Evolutionary conservation across 495 filamentous ascomycete species (phyloP).

Genomic region (Lasiosphaeris hirsuta): DNA sequence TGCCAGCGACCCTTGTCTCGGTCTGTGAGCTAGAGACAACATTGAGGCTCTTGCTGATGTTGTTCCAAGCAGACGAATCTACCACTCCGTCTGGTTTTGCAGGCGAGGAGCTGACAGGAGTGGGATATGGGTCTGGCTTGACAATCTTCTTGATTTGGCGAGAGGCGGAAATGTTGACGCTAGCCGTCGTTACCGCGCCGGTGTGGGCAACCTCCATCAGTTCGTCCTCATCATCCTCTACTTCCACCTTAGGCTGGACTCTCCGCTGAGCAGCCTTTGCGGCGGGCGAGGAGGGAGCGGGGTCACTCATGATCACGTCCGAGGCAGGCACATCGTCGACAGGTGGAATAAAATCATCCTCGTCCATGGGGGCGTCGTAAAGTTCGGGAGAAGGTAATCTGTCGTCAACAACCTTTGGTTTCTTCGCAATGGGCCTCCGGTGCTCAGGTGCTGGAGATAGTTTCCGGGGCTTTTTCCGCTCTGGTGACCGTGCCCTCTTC

Average conservation of each 20-base stretch:
- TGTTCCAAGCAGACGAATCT: conserved; percentile 85
- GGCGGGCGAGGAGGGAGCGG: conserved; percentile 80
- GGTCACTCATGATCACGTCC: conserved; percentile 75
- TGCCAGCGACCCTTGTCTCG: conserved; percentile 65
- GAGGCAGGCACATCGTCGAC: conserved; percentile 52
- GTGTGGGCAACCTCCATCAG: conserved; percentile 81
- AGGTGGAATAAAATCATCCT: conserved; percentile 48
- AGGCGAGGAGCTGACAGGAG: conserved; percentile 75
- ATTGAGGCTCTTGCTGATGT: conserved; percentile 82
- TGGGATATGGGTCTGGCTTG: conserved; percentile 59
- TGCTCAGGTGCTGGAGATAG: conserved; percentile 65
- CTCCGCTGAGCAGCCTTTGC: conserved; percentile 77
- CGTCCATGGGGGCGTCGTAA: conserved; percentile 46
- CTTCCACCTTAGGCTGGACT: conserved; percentile 58
- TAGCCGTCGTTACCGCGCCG: conserved; percentile 61
- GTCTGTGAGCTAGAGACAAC: conserved; percentile 63
- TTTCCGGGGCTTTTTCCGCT: conserved; percentile 72
- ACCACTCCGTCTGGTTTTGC: conserved; percentile 55
- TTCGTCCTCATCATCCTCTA: conserved; percentile 68
- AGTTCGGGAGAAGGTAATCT: conserved; percentile 43
- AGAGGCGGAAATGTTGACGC: conserved; percentile 82
- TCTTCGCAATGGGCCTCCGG: conserved; percentile 45
- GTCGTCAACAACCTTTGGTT: conserved; percentile 47
- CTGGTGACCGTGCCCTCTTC: conserved; percentile 66
- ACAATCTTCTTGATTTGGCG: conserved; percentile 74